phyloP scores from a whole-genome alignment of 2,329 filamentous ascomycete genomes.

The Anthostomella pinea region DNA sequence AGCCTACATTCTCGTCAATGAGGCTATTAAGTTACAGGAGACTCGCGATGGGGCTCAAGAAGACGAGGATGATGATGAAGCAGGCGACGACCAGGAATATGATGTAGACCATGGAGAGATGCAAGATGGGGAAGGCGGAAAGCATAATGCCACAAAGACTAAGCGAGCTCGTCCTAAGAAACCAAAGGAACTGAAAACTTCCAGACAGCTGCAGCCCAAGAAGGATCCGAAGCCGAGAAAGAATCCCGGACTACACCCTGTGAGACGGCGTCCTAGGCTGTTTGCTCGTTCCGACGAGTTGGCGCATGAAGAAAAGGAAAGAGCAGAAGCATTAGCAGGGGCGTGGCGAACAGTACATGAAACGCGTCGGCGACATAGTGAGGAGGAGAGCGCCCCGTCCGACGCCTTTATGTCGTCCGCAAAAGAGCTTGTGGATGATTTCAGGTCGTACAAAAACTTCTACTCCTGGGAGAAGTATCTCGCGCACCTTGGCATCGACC shows the following conservation, averaged over 20 bases:
- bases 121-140: too few relatives aligned
- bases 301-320: conserved; percentile 29
- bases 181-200: conserved; percentile 16
- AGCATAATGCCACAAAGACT: conserved; percentile 3
- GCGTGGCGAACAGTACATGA: conserved; percentile 40
- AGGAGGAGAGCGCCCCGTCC: conserved; percentile 40
- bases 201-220: conserved; percentile 23
- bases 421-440: conserved; percentile 59
- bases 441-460: conserved; percentile 60
- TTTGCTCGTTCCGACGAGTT: conserved; percentile 31
- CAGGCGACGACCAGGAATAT: conserved; percentile 30
- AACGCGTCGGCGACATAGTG: conserved; percentile 12
- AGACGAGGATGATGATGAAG: conserved; percentile 22
- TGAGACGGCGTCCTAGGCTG: conserved; percentile 27
- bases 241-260: conserved; percentile 13
- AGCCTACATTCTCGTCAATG: conserved; percentile 72
- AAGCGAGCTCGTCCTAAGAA: conserved; percentile 22
- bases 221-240: conserved; percentile 18
- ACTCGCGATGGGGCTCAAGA: conserved; percentile 36
- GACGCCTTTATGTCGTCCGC: conserved; percentile 57
- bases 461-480: conserved; percentile 67
- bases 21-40: conserved; percentile 66
- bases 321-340: conserved; percentile 30
- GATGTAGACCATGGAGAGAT: conserved; percentile 20
- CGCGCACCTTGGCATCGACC: conserved; percentile 49